Evolutionary conservation across 441 rosid genomes (phyloP), one percentile per base, ranked within the genome.

Genomic region (Kokia cookei): DNA sequence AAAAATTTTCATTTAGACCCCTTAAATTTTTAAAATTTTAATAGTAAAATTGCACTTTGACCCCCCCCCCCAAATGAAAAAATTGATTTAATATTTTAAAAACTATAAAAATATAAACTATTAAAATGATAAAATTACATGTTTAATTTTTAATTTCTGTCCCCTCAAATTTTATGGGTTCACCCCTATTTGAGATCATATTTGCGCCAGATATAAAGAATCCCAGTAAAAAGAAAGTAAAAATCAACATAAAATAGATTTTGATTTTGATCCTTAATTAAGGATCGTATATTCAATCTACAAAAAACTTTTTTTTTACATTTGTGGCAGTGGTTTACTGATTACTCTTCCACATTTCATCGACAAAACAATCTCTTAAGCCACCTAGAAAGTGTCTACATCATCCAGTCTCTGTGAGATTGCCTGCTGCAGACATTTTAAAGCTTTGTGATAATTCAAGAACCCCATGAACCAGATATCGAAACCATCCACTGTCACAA

Each of bases 381-480:
- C 15, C 63, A 53, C 71, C 76, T 73, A 73, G 76, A 59, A 62
- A 47, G 76, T 73, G 76, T 24, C 26, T 71, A 22, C 74, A 71
- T 27, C 68, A 19, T 76, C 55, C 24, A 65, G 61, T 10, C 43
- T 72, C 58, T 71, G 79, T 68, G 86, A 72, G 51, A 81, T 75
- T 26, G 90, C 86, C 51, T 75, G 88, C 74, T 81, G 82, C 69
- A 92, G 88, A 50, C 70, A 77, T 55, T 84, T 83, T 73, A 86
- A 81, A 69, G 92, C 86, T 76, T 86, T 92, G 60, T 83, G 82
- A 78, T 88, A 83, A 79, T 84, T 91, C 54, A 86, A 58, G 86
- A 94, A 92, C 1, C 95, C 98, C 98, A 92, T 88, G 73, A 94
- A 90, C 98, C 98, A 91, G 88, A 94, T 91, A 68, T 92, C 93